Evolutionary conservation across 371 early-diverging fungal species (phyloP).

Genomic region (Haplosporangium sp.): DNA sequence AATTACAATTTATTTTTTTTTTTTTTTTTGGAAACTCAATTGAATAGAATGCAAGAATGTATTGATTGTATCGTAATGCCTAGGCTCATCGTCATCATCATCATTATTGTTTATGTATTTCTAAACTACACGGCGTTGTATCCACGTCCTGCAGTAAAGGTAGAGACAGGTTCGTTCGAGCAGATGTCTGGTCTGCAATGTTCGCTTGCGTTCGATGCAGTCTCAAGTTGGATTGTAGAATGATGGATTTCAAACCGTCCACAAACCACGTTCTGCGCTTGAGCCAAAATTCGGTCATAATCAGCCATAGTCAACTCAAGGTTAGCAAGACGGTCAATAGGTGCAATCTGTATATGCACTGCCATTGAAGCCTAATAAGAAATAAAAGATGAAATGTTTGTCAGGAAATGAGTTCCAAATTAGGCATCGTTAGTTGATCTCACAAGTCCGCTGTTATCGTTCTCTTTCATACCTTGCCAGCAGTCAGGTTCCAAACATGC

Average conservation of each 20-base stretch:
- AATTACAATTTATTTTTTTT: no score
- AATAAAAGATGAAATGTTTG: background rate
- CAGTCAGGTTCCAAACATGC: slow-evolving; percentile 81
- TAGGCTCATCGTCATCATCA: no score
- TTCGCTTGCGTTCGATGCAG: slow-evolving; percentile 59
- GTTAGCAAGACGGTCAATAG: slow-evolving; percentile 12
- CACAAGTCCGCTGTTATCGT: background rate
- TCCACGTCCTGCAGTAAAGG: slow-evolving; percentile 10
- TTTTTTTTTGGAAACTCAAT: background rate
- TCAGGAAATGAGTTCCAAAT: slow-evolving; percentile 21
- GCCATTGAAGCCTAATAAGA: slow-evolving; percentile 43
- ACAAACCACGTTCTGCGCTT: slow-evolving; percentile 73
- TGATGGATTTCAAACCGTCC: slow-evolving; percentile 75
- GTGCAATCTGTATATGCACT: slow-evolving; percentile 43
- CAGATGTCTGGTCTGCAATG: slow-evolving; percentile 66
- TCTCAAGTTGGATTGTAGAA: slow-evolving; percentile 78
- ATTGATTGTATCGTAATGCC: background rate
- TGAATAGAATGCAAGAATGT: background rate
- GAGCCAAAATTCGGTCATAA: slow-evolving; percentile 65
- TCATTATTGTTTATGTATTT: no score
- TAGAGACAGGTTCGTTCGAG: slow-evolving; percentile 24
- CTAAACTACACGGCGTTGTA: slow-evolving; percentile 31
- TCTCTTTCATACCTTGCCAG: slow-evolving; percentile 65
- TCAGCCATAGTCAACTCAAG: slow-evolving; percentile 34
- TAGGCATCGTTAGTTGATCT: slow-evolving; percentile 26